A percentile compares a stretch with the other conserved stretches of the same genome.
phyloP scores from a whole-genome alignment of 768 basidiomycete genomes.

The Amyloporia xantha region DNA sequence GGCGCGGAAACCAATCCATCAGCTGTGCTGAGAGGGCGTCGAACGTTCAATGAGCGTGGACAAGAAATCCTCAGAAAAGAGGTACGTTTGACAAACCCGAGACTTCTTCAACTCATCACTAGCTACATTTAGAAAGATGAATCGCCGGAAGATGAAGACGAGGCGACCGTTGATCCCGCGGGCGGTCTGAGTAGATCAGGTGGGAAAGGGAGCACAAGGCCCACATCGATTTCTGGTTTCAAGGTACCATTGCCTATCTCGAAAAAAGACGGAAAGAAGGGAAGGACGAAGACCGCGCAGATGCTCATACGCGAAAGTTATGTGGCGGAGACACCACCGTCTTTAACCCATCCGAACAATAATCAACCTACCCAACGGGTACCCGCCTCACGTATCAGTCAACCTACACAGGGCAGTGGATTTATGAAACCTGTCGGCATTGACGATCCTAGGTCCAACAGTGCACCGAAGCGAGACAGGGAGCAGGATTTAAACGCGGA shows the following conservation, averaged over 20 bases:
- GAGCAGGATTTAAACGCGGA: conserved; percentile 4
- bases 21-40: conserved; percentile 38
- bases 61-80: conserved; percentile 33
- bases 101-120: too few species aligned
- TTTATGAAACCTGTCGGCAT: conserved; percentile 56
- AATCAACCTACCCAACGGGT: too few species aligned
- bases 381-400: too few species aligned
- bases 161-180: not conserved
- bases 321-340: not conserved
- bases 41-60: conserved; percentile 45
- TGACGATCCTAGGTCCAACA: conserved; percentile 33
- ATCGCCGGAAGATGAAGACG: not conserved
- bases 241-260: conserved; percentile 13
- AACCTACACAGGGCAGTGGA: conserved; percentile 1
- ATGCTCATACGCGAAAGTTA: conserved; percentile 19
- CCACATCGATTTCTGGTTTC: conserved; percentile 22
- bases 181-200: not conserved
- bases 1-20: not conserved
- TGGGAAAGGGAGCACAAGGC: conserved; percentile 7
- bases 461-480: conserved; percentile 11
- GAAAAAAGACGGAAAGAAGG: conserved; percentile 11
- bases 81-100: conserved; percentile 7
- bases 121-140: too few species aligned
- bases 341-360: too few species aligned
- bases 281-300: conserved; percentile 17